Percentiles rank a stretch among this genome's conserved stretches.
These are phyloP conservation scores for Cryphonectria parasitica DNA, from an alignment of 2,329 filamentous ascomycete species.

Conservation along the genomic window DNA sequence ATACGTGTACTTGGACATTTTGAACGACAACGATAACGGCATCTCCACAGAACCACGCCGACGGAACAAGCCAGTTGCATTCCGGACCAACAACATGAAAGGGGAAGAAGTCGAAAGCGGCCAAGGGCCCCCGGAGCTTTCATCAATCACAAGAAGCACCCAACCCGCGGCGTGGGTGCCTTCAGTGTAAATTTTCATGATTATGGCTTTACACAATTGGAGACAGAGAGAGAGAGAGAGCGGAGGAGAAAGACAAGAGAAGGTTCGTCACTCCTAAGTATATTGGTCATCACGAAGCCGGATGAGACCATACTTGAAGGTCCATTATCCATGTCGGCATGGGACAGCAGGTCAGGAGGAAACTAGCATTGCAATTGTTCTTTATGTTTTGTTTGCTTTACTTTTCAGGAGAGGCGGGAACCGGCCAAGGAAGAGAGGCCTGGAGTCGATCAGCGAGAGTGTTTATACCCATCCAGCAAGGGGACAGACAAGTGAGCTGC, in stretches of 20 bases:
- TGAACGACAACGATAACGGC: not conserved
- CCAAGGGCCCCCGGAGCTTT: not conserved
- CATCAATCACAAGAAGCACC: not conserved
- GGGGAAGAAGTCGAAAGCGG: not conserved
- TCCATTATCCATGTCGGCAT: not conserved
- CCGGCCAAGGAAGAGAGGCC: not conserved
- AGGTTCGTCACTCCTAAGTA: not conserved
- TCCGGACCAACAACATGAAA: not conserved
- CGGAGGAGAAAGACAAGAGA: not conserved
- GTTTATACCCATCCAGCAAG: slow-evolving; percentile 16
- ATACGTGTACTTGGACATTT: not conserved
- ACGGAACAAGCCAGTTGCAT: not conserved
- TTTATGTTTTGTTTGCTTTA: not conserved
- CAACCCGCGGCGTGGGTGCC: not conserved
- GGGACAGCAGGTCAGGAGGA: not conserved
- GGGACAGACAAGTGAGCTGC: not conserved
- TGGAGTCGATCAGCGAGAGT: not conserved
- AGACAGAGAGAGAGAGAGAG: too few species aligned
- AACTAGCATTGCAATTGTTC: not conserved
- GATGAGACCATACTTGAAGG: not conserved
- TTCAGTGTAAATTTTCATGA: not conserved
- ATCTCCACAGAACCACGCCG: not conserved
- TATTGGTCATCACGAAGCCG: not conserved
- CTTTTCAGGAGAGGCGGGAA: not conserved
- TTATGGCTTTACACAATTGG: not conserved